Conservation (phyloP, 1,284 basidiomycete species). For the Anthracocystis setariae region DNA sequence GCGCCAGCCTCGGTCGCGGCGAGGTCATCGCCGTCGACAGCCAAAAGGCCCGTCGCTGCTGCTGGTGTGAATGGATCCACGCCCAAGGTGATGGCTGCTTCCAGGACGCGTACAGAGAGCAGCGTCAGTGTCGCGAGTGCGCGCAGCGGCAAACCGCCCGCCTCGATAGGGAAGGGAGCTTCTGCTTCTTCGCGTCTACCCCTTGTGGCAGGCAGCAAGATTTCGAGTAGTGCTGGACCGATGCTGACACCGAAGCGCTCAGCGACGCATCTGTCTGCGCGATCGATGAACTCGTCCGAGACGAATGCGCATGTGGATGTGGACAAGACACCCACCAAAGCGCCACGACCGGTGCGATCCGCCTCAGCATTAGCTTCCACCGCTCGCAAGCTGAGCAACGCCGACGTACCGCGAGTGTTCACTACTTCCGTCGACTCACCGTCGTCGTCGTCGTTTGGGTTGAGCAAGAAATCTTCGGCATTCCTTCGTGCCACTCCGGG, state of each 20-base stretch:
- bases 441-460: background rate
- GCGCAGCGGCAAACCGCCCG: no score
- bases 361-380: conserved; percentile 5
- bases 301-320: background rate
- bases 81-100: background rate
- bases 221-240: background rate
- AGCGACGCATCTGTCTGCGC: background rate
- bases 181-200: no score
- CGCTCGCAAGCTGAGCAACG: conserved; percentile 3
- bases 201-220: background rate
- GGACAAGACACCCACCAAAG: conserved; percentile 29
- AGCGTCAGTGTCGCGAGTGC: no score
- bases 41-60: background rate
- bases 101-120: no score
- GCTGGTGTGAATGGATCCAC: background rate
- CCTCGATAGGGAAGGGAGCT: no score
- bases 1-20: background rate
- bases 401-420: background rate
- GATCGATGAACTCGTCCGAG: background rate
- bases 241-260: conserved; percentile 6
- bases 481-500: conserved; percentile 47
- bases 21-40: background rate
- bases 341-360: conserved; percentile 17
- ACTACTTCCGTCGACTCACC: conserved; percentile 15
- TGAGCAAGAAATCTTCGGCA: conserved; percentile 24